Conservation (phyloP, 306 rosid genomes). For the Pyrus communis region DNA sequence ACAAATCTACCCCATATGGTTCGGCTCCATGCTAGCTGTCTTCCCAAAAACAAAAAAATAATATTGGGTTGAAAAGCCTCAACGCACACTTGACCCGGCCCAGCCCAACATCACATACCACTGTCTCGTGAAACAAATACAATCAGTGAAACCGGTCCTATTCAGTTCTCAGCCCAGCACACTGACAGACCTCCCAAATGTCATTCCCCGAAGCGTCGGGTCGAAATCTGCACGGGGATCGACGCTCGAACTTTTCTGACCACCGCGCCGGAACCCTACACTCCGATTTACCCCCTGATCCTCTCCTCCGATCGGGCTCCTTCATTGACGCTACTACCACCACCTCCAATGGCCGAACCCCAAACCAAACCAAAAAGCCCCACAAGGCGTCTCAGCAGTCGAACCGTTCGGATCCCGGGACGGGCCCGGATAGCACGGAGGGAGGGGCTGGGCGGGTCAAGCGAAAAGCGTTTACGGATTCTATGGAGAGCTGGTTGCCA, state of each 20-base stretch:
- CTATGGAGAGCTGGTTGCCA: constrained; percentile 39
- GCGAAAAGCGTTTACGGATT: constrained; percentile 6
- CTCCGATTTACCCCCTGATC: constrained; percentile 19
- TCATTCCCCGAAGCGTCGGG: neutral
- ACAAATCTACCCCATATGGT: too few relatives aligned
- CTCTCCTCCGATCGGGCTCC: constrained; percentile 36
- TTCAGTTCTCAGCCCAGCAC: neutral
- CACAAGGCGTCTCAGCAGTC: neutral
- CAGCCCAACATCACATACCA: neutral
- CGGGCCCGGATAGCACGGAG: neutral
- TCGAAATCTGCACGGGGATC: constrained; percentile 5
- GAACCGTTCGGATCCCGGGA: constrained; percentile 2
- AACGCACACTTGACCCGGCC: neutral
- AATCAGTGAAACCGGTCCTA: neutral
- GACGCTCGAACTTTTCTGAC: neutral
- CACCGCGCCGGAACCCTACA: neutral
- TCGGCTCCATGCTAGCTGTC: too few relatives aligned
- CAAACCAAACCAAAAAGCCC: neutral
- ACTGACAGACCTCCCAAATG: neutral
- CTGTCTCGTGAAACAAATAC: too few relatives aligned
- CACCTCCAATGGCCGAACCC: neutral
- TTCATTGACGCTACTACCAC: constrained; percentile 24
- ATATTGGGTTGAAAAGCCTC: too few relatives aligned
- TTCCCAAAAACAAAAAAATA: too few relatives aligned
- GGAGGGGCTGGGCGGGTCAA: neutral